Conservation (phyloP, 345 rosid genomes). For the Pelargonium nanum region DNA sequence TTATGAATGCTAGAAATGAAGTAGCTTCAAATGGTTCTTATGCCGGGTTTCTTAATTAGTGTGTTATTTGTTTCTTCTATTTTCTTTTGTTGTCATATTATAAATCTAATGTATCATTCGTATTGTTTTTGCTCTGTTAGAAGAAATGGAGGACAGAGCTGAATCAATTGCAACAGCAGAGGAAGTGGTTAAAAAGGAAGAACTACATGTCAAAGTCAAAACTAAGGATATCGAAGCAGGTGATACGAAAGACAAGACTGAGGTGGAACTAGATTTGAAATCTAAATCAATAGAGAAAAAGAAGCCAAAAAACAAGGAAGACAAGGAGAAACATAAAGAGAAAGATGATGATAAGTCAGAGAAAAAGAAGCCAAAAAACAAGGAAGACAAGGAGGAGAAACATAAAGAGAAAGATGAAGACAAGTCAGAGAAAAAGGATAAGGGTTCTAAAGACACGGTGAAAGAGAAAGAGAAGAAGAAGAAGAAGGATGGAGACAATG, state of each 20-base stretch:
- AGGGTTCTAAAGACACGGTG: neutral
- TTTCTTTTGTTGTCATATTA: too few species aligned
- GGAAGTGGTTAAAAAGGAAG: conserved; percentile 42
- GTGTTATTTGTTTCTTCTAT: neutral
- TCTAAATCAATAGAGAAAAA: conserved; percentile 48
- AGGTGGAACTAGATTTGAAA: conserved; percentile 48
- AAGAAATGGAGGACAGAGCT: conserved; percentile 23
- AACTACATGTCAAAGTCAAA: conserved; percentile 43
- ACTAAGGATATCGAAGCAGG: conserved; percentile 24
- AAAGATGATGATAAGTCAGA: conserved; percentile 14
- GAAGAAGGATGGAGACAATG: conserved; percentile 1
- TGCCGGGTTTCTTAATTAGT: too few species aligned
- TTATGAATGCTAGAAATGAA: too few species aligned
- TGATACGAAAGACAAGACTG: conserved; percentile 23
- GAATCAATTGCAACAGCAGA: conserved; percentile 18
- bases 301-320: conserved; percentile 21
- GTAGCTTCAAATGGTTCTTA: too few species aligned
- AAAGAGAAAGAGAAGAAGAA: conserved; percentile 4
- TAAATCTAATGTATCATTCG: neutral
- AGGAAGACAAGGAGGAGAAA: conserved; percentile 14
- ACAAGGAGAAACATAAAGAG: conserved; percentile 5
- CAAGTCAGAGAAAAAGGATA: neutral
- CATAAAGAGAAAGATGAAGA: conserved; percentile 6
- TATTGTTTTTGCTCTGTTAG: conserved; percentile 5
- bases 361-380: conserved; percentile 26